These are phyloP conservation scores for Noccaea bulbosa DNA, from an alignment of 345 rosid genomes.

Conservation along the genomic window DNA sequence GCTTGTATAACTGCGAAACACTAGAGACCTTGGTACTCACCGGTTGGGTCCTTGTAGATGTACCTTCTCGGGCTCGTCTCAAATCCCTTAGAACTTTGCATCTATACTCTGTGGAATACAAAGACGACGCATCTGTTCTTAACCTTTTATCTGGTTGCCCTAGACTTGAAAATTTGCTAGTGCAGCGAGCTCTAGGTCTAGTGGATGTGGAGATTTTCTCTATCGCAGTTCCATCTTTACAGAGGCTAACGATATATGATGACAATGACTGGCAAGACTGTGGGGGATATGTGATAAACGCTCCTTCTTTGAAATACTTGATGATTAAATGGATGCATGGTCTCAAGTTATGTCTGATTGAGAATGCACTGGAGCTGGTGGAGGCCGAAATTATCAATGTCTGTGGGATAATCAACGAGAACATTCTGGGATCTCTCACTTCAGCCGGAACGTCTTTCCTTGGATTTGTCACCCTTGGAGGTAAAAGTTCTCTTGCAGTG, in stretches of 20 bases:
- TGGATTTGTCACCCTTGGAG: not conserved
- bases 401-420: not conserved
- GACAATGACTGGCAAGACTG: too few species aligned
- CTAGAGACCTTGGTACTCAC: not conserved
- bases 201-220: not conserved
- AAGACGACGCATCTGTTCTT: too few species aligned
- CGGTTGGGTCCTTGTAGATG: not conserved
- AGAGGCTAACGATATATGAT: not conserved
- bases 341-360: not conserved
- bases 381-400: not conserved
- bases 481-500: not conserved
- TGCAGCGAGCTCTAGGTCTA: not conserved
- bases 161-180: not conserved
- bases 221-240: not conserved
- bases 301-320: constrained; percentile 12
- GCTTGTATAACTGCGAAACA: constrained; percentile 4
- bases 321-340: fast-evolving
- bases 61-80: not conserved
- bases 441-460: not conserved
- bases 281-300: not conserved
- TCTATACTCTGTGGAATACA: too few species aligned
- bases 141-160: too few species aligned
- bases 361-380: not conserved
- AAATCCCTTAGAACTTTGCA: not conserved
- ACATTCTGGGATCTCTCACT: not conserved